These are phyloP conservation scores for Sporothrix brunneoviolacea DNA, from an alignment of 2,329 filamentous ascomycete species.

Conservation along the genomic window DNA sequence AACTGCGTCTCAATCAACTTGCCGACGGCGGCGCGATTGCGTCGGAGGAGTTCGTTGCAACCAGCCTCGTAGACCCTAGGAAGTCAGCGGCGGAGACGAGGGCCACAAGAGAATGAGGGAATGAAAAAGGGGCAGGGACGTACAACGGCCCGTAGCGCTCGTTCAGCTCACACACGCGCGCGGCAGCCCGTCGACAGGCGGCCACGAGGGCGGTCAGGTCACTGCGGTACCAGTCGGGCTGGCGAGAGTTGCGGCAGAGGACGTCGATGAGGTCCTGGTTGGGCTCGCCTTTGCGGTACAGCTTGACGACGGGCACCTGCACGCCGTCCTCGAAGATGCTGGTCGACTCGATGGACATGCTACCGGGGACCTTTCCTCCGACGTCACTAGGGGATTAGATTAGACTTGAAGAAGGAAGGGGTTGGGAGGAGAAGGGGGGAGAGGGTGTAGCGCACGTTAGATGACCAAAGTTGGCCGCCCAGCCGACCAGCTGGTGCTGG, in stretches of 20 bases:
- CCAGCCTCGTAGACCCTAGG: constrained; percentile 36
- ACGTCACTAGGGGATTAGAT: constrained; percentile 23
- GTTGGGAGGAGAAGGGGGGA: not conserved
- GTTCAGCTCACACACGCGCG: constrained; percentile 38
- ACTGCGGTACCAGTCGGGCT: constrained; percentile 41
- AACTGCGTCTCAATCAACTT: constrained; percentile 41
- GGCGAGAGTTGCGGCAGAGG: constrained; percentile 41
- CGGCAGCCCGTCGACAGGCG: constrained; percentile 37
- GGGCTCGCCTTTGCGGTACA: constrained; percentile 37
- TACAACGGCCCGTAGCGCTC: constrained; percentile 31
- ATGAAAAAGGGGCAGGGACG: too few species aligned
- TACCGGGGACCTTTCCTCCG: constrained; percentile 41
- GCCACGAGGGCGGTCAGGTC: constrained; percentile 41
- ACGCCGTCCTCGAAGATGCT: constrained; percentile 44
- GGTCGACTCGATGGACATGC: constrained; percentile 41
- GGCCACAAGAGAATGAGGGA: too few species aligned
- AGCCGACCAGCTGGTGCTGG: constrained; percentile 37
- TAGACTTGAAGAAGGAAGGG: too few species aligned
- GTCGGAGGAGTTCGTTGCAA: constrained; percentile 35
- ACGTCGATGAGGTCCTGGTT: constrained; percentile 38
- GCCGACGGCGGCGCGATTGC: constrained; percentile 37
- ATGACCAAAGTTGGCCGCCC: constrained; percentile 45
- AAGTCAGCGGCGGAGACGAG: too few species aligned
- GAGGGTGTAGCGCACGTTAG: constrained; percentile 18
- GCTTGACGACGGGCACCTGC: constrained; percentile 42